Conservation (phyloP, 2,329 filamentous ascomycete genomes). For the Colletotrichum sp. region DNA sequence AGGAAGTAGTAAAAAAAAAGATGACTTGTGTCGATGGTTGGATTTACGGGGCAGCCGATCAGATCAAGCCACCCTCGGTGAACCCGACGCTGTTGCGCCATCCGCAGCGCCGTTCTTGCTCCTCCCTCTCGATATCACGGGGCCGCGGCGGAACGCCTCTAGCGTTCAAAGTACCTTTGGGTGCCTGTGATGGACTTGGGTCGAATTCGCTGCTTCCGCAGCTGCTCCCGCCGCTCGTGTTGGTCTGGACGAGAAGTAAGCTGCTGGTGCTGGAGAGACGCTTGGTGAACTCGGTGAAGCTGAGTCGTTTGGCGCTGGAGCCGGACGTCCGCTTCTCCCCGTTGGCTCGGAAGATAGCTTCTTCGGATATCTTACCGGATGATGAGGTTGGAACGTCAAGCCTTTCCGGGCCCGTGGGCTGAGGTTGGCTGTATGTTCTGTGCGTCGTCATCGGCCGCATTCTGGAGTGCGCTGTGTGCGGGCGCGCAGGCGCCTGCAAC, state of each 20-base stretch:
- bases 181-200: slow-evolving; percentile 38
- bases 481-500: slow-evolving; percentile 37
- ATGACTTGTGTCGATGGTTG: background rate
- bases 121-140: slow-evolving; percentile 37
- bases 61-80: slow-evolving; percentile 60
- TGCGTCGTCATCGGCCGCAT: slow-evolving; percentile 47
- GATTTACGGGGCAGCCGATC: slow-evolving; percentile 23
- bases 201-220: slow-evolving; percentile 52
- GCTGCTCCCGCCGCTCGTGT: slow-evolving; percentile 54
- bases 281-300: slow-evolving; percentile 66
- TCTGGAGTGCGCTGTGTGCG: slow-evolving; percentile 60
- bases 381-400: slow-evolving; percentile 26
- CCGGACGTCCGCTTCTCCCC: slow-evolving; percentile 56
- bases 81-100: slow-evolving; percentile 64
- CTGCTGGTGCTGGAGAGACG: slow-evolving; percentile 66
- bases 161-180: slow-evolving; percentile 33
- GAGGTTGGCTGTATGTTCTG: slow-evolving; percentile 54
- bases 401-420: slow-evolving; percentile 35
- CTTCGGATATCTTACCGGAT: slow-evolving; percentile 35
- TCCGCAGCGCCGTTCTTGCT: slow-evolving; percentile 52
- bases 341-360: slow-evolving; percentile 32
- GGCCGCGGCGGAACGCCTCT: slow-evolving; percentile 33
- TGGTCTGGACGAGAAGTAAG: slow-evolving; percentile 63
- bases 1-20: background rate
- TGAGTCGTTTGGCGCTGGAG: slow-evolving; percentile 61